Evolutionary conservation across 306 rosid species (phyloP).

Genomic region (Dryas alaskensis): DNA sequence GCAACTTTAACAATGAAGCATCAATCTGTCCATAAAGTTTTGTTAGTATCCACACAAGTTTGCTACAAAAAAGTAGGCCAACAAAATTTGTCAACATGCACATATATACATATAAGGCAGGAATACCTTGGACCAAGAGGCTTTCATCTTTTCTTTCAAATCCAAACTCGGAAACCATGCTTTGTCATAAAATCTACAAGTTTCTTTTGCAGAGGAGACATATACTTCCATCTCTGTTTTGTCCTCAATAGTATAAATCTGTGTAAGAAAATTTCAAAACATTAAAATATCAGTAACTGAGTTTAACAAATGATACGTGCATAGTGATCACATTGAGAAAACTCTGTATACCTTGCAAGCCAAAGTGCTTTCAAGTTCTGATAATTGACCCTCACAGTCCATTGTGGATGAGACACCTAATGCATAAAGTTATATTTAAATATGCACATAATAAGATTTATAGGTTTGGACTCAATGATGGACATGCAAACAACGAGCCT

Average conservation of each 20-base stretch:
- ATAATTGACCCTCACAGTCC: conserved; percentile 71
- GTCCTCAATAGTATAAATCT: conserved; percentile 72
- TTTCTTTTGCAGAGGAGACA: conserved; percentile 66
- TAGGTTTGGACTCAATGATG: conserved; percentile 1
- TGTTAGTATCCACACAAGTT: conserved; percentile 24
- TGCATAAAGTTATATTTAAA: conserved; percentile 12
- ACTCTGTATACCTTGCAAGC: conserved; percentile 57
- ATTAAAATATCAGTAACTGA: background rate
- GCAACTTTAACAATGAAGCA: conserved; percentile 44
- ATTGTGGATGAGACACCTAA: conserved; percentile 66
- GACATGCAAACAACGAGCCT: background rate
- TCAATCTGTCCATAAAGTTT: conserved; percentile 50
- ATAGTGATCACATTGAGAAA: conserved; percentile 9
- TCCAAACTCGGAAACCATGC: conserved; percentile 39
- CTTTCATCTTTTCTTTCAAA: conserved; percentile 70
- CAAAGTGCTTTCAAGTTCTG: conserved; percentile 70
- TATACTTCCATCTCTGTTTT: conserved; percentile 54
- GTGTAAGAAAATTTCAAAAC: conserved; percentile 19
- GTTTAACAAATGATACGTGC: conserved; percentile 9
- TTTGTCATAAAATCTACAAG: conserved; percentile 55
- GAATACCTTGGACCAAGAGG: conserved; percentile 66
- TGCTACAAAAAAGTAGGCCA: conserved; percentile 5
- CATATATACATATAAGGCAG: conserved; percentile 8
- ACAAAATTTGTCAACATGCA: background rate
- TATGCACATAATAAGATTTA: background rate